phyloP scores from a whole-genome alignment of 2,329 filamentous ascomycete genomes.

The Neonectria sp. region DNA sequence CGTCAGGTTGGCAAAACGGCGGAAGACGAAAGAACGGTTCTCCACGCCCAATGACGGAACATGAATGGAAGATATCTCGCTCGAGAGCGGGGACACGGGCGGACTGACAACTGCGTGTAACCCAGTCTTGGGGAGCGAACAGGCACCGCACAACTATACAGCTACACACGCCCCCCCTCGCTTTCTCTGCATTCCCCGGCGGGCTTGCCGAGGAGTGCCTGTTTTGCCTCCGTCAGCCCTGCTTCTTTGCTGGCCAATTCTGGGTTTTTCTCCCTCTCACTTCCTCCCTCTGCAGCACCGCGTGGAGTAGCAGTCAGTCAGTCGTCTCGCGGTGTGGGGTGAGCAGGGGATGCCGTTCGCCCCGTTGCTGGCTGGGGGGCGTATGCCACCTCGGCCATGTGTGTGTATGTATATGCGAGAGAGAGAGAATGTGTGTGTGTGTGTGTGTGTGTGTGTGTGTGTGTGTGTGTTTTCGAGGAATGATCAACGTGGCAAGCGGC shows the following conservation, averaged over 20 bases:
- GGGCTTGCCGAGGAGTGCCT: conserved; percentile 31
- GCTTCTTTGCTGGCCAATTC: conserved; percentile 19
- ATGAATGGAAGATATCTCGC: conserved; percentile 7
- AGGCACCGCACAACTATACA: conserved; percentile 32
- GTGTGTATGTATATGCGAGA: not conserved
- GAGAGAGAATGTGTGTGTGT: conserved; percentile 1
- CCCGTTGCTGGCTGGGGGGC: conserved; percentile 37
- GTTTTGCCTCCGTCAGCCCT: conserved; percentile 41
- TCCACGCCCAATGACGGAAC: conserved; percentile 37
- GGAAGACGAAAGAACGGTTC: not conserved
- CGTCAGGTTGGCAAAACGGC: not conserved
- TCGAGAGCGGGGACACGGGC: not conserved
- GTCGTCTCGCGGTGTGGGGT: conserved; percentile 41
- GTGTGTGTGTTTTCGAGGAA: conserved; percentile 38
- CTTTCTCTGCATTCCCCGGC: conserved; percentile 20
- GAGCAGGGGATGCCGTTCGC: conserved; percentile 32
- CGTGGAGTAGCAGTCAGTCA: conserved; percentile 37
- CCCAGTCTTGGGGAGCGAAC: not conserved
- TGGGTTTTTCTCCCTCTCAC: too few species aligned
- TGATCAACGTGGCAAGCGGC: conserved; percentile 55
- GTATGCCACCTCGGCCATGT: conserved; percentile 24
- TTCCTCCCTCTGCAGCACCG: conserved; percentile 32
- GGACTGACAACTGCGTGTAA: conserved; percentile 3
- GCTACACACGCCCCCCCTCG: conserved; percentile 26
- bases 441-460: not conserved